These are phyloP conservation scores for Gamsiella multidivaricata DNA, from an alignment of 192 early-diverging fungal species.

Conservation along the genomic window DNA sequence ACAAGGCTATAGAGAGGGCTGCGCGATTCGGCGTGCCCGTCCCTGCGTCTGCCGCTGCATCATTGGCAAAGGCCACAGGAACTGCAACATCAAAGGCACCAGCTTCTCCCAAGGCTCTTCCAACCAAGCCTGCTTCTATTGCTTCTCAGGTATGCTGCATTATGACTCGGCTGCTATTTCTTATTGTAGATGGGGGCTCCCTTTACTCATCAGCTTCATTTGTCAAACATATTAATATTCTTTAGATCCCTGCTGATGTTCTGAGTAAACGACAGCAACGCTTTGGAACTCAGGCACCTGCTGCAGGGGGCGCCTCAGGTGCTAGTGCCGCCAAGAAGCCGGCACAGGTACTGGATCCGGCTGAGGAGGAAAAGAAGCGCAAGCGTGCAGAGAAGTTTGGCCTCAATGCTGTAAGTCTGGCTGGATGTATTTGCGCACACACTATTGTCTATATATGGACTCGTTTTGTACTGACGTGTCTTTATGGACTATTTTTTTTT, in stretches of 20 bases:
- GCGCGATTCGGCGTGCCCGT: conserved; percentile 64
- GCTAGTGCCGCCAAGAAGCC: conserved; percentile 1
- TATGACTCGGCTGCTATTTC: too few relatives aligned
- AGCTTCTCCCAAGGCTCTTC: conserved; percentile 1
- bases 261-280: conserved; percentile 64
- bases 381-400: conserved; percentile 73
- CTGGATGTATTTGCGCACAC: too few relatives aligned
- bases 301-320: not conserved
- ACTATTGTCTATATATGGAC: not conserved
- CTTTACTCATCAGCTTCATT: not conserved
- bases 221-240: not conserved
- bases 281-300: conserved; percentile 57
- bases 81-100: not conserved
- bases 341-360: conserved; percentile 25
- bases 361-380: conserved; percentile 74
- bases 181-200: too few relatives aligned
- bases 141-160: conserved; percentile 26
- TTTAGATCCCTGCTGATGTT: conserved; percentile 58
- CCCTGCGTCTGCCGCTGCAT: conserved; percentile 18
- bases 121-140: conserved; percentile 29
- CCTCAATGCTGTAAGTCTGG: conserved; percentile 15
- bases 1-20: conserved; percentile 63
- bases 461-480: not conserved
- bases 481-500: not conserved
- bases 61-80: conserved; percentile 16